phyloP scores from a whole-genome alignment of 2,329 filamentous ascomycete genomes.

The Sporothrix globosa region DNA sequence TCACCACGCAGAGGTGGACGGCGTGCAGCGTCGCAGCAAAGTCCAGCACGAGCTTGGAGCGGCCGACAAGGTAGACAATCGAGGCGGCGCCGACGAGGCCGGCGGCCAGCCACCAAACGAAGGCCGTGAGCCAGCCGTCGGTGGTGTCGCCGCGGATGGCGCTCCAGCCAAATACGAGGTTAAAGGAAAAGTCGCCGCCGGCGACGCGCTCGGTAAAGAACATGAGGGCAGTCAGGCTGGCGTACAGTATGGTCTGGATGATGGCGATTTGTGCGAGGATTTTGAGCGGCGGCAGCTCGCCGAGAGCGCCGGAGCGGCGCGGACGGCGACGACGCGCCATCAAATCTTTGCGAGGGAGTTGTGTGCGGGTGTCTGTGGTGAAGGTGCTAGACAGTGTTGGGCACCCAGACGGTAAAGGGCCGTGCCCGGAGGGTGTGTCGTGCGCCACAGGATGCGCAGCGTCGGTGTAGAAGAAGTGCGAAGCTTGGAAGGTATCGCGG shows the following conservation, averaged over 20 bases:
- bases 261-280: slow-evolving; percentile 63
- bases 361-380: not conserved
- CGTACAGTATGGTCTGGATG: slow-evolving; percentile 61
- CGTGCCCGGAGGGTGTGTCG: not conserved
- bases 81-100: slow-evolving; percentile 73
- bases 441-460: not conserved
- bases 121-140: slow-evolving; percentile 62
- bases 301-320: slow-evolving; percentile 62
- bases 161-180: slow-evolving; percentile 62
- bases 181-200: slow-evolving; percentile 57
- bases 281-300: slow-evolving; percentile 63
- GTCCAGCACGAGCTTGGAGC: slow-evolving; percentile 92
- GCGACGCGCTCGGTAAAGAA: slow-evolving; percentile 63
- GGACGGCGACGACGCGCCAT: slow-evolving; percentile 32
- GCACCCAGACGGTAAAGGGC: not conserved
- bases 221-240: slow-evolving; percentile 55
- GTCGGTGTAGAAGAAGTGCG: not conserved
- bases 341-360: not conserved
- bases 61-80: slow-evolving; percentile 79
- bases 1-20: slow-evolving; percentile 51
- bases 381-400: not conserved
- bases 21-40: slow-evolving; percentile 78
- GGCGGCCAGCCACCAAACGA: slow-evolving; percentile 61
- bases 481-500: not conserved
- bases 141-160: slow-evolving; percentile 64